Base-by-base conservation (phyloP, 805 yeast species). In the Cyberlindnera amylophila region DNA sequence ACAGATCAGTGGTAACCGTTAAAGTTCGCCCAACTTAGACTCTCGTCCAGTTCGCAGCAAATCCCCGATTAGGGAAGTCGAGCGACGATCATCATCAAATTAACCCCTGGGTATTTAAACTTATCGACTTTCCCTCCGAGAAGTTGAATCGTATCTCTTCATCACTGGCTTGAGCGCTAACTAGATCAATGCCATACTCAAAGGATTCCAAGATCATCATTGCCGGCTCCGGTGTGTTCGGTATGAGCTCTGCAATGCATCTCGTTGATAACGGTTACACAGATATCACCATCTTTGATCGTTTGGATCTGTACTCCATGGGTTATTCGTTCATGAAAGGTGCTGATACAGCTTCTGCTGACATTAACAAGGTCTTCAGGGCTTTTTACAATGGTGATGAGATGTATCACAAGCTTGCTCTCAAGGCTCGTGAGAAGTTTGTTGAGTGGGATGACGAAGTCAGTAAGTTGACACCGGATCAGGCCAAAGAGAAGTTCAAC, bases 161-260 rank as follows among this genome's bases (percentile, higher is more conserved):
- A 21, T 21, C 24, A 21, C n/a, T n/a, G n/a, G n/a, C n/a, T n/a
- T n/a, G n/a, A 9, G 24, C 24, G 9, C 24, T 21, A 21, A 21
- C 24, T 6, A 21, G 9, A 21, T 10, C 32, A 14, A 24, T 34
- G 30, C 23, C 36, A 4, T 4, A 36, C 17, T 16, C 28, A 10
- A 44, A 44, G 34, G 38, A 32, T 18, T 23, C 43, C 18, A 51
- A 52, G 34, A 67, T 73, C 27, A 52, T 69, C 18, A 62, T 74
- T 14, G 64, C 74, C 14, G 79, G 79, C 2, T 65, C 74, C 11
- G 79, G 79, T n/a, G 74, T 66, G 6, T 73, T 71, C 58, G 79
- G 79, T 0, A 57, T 73, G 4, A 68, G 76, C 21, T 62, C 69
- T 9, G 79, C 79, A 11, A 54, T 61, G 17, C 63, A 70, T 38